Conservation (phyloP, 2,329 filamentous ascomycete genomes). For the Pseudocercospora musae region DNA sequence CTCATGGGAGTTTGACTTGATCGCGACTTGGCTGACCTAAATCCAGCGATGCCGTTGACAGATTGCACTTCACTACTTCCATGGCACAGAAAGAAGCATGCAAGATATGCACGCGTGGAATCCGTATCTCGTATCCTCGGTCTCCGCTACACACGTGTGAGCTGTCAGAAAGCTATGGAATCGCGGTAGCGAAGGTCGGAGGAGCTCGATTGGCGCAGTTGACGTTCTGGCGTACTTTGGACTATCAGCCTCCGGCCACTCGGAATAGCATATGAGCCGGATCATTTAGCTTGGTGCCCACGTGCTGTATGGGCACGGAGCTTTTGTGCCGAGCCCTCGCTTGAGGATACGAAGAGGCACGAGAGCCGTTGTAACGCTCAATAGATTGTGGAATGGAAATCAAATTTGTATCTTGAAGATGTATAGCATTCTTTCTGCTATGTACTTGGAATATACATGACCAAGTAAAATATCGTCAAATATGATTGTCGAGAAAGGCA, state of each 20-base stretch:
- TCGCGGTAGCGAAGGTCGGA: neutral
- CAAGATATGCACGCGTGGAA: too few relatives aligned
- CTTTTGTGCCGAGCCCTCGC: neutral
- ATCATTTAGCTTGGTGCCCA: neutral
- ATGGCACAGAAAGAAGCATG: too few relatives aligned
- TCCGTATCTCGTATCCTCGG: neutral
- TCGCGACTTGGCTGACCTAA: too few relatives aligned
- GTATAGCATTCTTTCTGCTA: neutral
- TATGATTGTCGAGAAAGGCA: neutral
- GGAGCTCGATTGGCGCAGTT: neutral
- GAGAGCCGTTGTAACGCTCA: neutral
- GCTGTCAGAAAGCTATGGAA: neutral
- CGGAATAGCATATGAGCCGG: neutral
- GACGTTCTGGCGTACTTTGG: neutral
- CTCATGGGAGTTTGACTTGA: too few relatives aligned
- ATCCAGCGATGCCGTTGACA: too few relatives aligned
- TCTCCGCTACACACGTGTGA: neutral
- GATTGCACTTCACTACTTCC: too few relatives aligned
- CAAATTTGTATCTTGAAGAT: neutral
- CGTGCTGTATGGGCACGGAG: neutral
- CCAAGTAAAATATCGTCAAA: neutral
- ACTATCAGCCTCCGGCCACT: neutral
- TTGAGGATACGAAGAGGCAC: neutral
- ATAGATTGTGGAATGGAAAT: neutral
- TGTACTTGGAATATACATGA: neutral